These are phyloP conservation scores for Heterobasidion parviporum DNA, from an alignment of 1,284 basidiomycete genomes.

Conservation along the genomic window DNA sequence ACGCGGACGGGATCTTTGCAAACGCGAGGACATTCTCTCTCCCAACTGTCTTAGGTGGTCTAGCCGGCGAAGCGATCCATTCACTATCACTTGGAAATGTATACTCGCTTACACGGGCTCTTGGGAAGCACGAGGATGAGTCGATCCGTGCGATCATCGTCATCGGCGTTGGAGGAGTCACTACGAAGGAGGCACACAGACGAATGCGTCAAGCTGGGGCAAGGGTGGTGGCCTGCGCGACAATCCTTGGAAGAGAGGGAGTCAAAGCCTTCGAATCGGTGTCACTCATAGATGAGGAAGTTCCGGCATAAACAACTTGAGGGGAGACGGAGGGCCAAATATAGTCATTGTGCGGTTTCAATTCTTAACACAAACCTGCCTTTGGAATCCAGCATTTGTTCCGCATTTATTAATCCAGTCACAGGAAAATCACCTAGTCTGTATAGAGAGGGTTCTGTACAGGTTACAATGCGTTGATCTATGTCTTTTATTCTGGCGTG, in stretches of 20 bases:
- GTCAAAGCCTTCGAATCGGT: conserved; percentile 55
- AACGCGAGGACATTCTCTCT: conserved; percentile 30
- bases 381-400: too few species aligned
- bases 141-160: conserved; percentile 44
- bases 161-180: conserved; percentile 77
- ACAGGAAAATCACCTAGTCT: too few species aligned
- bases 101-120: conserved; percentile 44
- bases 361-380: neutral
- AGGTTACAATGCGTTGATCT: too few species aligned
- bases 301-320: neutral
- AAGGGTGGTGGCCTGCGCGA: conserved; percentile 64
- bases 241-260: conserved; percentile 60
- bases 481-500: too few species aligned
- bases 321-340: neutral
- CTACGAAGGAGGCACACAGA: conserved; percentile 40
- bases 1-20: neutral
- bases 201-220: conserved; percentile 71
- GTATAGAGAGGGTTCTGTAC: too few species aligned
- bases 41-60: conserved; percentile 56
- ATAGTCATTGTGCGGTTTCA: neutral
- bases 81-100: conserved; percentile 70
- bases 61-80: conserved; percentile 73
- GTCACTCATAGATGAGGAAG: conserved; percentile 8
- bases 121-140: conserved; percentile 31
- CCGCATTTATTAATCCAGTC: too few species aligned